These are phyloP conservation scores for Grigorovia transvaalensis DNA, from an alignment of 805 yeast species.

Conservation along the genomic window DNA sequence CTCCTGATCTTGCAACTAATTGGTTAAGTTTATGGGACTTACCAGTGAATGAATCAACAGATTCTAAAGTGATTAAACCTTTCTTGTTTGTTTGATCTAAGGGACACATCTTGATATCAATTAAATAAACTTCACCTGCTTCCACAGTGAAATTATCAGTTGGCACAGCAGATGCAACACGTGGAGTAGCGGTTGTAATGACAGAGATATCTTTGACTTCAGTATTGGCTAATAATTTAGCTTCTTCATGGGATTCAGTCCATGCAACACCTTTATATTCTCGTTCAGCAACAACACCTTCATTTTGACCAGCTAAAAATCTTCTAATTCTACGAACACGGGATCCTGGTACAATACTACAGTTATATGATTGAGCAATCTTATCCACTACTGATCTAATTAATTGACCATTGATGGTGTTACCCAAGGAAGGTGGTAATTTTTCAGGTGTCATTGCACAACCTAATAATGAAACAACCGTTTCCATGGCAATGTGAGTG, in stretches of 20 bases:
- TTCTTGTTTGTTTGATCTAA: constrained; percentile 41
- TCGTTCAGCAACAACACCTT: constrained; percentile 81
- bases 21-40: constrained; percentile 43
- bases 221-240: constrained; percentile 32
- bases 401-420: constrained; percentile 50
- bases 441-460: constrained; percentile 67
- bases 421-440: constrained; percentile 43
- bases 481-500: constrained; percentile 78
- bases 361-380: constrained; percentile 76
- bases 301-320: constrained; percentile 92
- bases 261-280: constrained; percentile 88
- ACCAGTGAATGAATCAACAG: constrained; percentile 54
- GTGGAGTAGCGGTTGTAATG: constrained; percentile 26
- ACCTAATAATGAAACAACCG: constrained; percentile 69
- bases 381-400: constrained; percentile 72
- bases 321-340: constrained; percentile 85
- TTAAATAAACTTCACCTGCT: constrained; percentile 77
- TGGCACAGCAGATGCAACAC: constrained; percentile 52
- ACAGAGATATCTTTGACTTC: constrained; percentile 32
- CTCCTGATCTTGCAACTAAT: constrained; percentile 53
- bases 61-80: constrained; percentile 61
- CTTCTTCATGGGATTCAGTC: constrained; percentile 76
- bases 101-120: constrained; percentile 78
- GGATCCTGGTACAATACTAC: constrained; percentile 85
- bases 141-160: constrained; percentile 61